Base-by-base conservation (phyloP, 805 yeast genomes). In the Alloascoidea hylecoeti region DNA sequence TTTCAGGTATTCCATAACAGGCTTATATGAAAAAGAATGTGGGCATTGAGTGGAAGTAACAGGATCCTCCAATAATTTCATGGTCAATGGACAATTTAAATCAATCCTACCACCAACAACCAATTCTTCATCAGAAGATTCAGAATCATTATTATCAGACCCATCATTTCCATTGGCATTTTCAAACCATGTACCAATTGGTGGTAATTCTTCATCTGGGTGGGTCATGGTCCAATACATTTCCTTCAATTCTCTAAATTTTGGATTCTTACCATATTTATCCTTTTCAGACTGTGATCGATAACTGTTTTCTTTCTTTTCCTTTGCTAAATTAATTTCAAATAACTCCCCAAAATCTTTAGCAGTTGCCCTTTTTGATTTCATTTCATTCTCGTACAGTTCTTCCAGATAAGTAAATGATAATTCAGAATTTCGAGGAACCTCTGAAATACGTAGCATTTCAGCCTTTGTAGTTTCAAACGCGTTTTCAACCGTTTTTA, bases 31-130 rank as follows among this genome's bases (percentile, higher is more conserved):
- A 39, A 50, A 55, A 13, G 54, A 44, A 36, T 55, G 60, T 13
- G 44, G 43, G 36, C 60, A 55, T 2, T 38, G 39, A 14, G 39
- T 34, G 16, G 49, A 44, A 2, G 56, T 54, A 17, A 55, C 56
- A 2, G 60, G 56, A 23, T 54, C 47, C 17, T 18, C 52, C 34
- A 46, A 43, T 15, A 42, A 40, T 16, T 40, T 38, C 35, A 44
- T 41, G 3, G 60, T 46, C 17, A 55, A 34, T 3, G 60, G 60
- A 33, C 60, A 55, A 35, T 44, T 49, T 39, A 46, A 48, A 16
- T 55, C 46, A 5, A 32, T 30, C 16, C 33, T 39, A 12, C 43
- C 42, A 3, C 37, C 39, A 16, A 43, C 49, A 16, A 42, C 45
- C 30, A 43, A 54, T 17, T 53, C 17, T 12, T 55, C 58, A 15